A percentile compares a stretch with the other conserved stretches of the same genome.
Conservation (phyloP, 1,139 yeast genomes). For the Geotrichum restrictum region DNA sequence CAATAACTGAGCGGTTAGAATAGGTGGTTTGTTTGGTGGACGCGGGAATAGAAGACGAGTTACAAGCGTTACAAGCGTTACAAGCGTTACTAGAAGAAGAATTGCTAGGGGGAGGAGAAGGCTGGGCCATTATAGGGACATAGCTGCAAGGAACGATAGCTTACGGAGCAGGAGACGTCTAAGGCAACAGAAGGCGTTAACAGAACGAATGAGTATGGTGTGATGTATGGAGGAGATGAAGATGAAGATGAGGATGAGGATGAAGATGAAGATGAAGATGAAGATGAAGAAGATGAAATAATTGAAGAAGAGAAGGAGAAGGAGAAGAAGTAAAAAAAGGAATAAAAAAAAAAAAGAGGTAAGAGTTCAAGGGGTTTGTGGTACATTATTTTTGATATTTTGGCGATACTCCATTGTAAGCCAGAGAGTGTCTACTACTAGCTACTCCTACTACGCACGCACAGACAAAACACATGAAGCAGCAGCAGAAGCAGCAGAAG, state of each 20-base stretch:
- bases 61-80: not conserved
- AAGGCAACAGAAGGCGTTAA: not conserved
- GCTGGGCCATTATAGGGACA: slow-evolving; percentile 6
- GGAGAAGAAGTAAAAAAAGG: not conserved
- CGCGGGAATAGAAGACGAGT: slow-evolving; percentile 3
- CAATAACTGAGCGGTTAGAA: not conserved
- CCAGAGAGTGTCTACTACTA: too few relatives aligned
- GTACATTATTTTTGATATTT: not conserved
- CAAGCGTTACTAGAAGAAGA: not conserved
- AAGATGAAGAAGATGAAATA: not conserved
- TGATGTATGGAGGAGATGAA: too few relatives aligned
- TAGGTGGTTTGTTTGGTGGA: slow-evolving; percentile 4
- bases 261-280: too few relatives aligned
- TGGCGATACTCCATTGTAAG: too few relatives aligned
- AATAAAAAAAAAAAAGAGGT: not conserved
- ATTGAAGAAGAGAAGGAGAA: not conserved
- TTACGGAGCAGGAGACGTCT: not conserved
- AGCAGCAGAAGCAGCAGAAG: too few relatives aligned
- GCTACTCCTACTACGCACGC: not conserved
- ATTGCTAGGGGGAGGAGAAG: not conserved
- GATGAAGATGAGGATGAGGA: too few relatives aligned
- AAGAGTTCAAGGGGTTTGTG: not conserved
- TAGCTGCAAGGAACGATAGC: not conserved
- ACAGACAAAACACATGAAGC: not conserved
- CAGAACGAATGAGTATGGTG: too few relatives aligned